Base-by-base conservation (phyloP, 176 grass and related monocot species). In the Raddia guianensis region DNA sequence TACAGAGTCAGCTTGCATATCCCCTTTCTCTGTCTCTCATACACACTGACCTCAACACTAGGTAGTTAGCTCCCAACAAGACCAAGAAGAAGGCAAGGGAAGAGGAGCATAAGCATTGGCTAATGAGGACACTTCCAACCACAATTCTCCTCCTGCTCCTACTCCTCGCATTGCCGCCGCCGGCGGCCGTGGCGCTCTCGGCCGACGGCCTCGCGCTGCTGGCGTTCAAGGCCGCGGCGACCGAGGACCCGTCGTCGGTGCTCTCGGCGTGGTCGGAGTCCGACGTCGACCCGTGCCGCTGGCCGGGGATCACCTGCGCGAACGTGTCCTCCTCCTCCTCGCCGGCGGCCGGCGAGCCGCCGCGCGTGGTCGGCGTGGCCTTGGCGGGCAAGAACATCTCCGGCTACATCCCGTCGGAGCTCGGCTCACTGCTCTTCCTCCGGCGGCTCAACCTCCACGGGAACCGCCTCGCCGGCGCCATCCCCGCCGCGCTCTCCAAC, bases 371-470 rank as follows among this genome's bases (percentile, higher is more conserved):
- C 8, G 84, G 90, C 14, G 2, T 98, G n/a, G 90, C 92, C 19
- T 72, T 98, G 12, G 90, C 96, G 0, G 90, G 91, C 0, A 95
- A 89, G 85, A 98, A 98, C 84, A 53, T 98, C 49, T 87, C 96
- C 7, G 96, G 96, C 0, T 93, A 95, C 79, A 89, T 98, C 73
- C 96, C 96, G 0, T 93, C 96, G 0, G 92, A 95, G 87, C 80
- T 98, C 46, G 96, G 96, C 9, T 83, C 86, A 5, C 84, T 98
- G 32, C 84, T 91, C 6, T 98, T 98, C 79, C 92, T 98, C 81
- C 96, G 96, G 32, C 86, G 96, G 9, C 89, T 98, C 21, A 98
- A 88, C 78, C 88, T 98, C 8, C 96, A 98, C 15, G 90, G 80
- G 8, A 98, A 98, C 78, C 90, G 89, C 18, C 88, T 98, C 10